phyloP scores from a whole-genome alignment of 2,329 filamentous ascomycete genomes.

The Fusarium nematophilum region DNA sequence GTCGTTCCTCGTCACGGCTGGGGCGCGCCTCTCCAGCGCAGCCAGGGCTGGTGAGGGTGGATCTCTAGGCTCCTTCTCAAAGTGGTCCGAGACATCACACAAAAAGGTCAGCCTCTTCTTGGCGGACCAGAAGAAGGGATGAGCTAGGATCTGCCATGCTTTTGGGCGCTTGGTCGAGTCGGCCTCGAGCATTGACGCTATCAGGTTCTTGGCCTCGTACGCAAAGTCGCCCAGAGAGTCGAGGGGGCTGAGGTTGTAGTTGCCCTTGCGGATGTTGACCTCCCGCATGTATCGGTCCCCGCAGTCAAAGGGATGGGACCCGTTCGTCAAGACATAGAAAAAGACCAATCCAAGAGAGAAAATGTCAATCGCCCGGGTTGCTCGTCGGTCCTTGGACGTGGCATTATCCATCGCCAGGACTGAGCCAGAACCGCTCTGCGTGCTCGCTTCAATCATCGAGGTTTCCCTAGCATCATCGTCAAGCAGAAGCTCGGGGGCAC shows the following conservation, averaged over 20 bases:
- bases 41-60: constrained; percentile 77
- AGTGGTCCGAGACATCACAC: constrained; percentile 97
- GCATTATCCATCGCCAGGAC: constrained; percentile 68
- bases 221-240: constrained; percentile 84
- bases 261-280: constrained; percentile 94
- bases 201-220: constrained; percentile 87
- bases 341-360: constrained; percentile 98
- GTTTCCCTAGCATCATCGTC: constrained; percentile 75
- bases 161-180: constrained; percentile 72
- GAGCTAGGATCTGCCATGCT: constrained; percentile 83
- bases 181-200: constrained; percentile 78
- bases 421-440: constrained; percentile 71
- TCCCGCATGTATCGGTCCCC: constrained; percentile 96
- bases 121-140: constrained; percentile 96
- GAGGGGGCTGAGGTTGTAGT: constrained; percentile 77
- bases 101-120: constrained; percentile 92
- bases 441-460: constrained; percentile 62
- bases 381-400: constrained; percentile 74
- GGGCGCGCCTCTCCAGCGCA: constrained; percentile 66
- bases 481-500: constrained; percentile 90
- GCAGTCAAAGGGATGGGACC: constrained; percentile 92
- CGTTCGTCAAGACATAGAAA: constrained; percentile 96
- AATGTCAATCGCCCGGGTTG: constrained; percentile 96
- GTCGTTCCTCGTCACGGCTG: constrained; percentile 71
- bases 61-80: constrained; percentile 90